A percentile compares a stretch with the other conserved stretches of the same genome.
Evolutionary conservation across 805 yeast species (phyloP).

Genomic region (Blastobotrys parvus): DNA sequence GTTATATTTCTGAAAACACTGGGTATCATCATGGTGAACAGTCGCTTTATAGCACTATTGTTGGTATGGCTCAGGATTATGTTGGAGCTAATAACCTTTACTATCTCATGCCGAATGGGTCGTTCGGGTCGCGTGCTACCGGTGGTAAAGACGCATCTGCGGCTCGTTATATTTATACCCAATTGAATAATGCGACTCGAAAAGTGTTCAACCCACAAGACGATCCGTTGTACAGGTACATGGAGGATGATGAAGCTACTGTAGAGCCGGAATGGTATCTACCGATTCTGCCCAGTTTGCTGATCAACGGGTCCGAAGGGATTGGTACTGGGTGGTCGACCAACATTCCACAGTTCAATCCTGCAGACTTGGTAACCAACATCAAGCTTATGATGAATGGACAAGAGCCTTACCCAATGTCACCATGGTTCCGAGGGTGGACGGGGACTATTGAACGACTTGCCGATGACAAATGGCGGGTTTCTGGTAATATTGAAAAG

Average conservation of each 20-base stretch:
- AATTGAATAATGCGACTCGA: constrained; percentile 65
- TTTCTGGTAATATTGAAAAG: constrained; percentile 75
- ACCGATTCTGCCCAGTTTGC: constrained; percentile 90
- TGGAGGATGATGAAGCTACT: constrained; percentile 86
- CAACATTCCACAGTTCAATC: constrained; percentile 83
- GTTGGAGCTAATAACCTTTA: constrained; percentile 89
- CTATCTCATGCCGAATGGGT: constrained; percentile 81
- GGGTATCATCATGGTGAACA: constrained; percentile 95
- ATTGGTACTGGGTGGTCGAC: constrained; percentile 99
- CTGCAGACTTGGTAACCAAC: constrained; percentile 70
- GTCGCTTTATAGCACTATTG: constrained; percentile 79
- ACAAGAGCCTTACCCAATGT: constrained; percentile 62
- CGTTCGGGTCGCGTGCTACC: constrained; percentile 89
- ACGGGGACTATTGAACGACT: constrained; percentile 65
- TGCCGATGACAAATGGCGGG: constrained; percentile 55
- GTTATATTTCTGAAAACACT: constrained; percentile 80
- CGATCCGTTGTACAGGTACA: constrained; percentile 64
- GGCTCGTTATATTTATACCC: constrained; percentile 90
- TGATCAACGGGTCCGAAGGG: constrained; percentile 95
- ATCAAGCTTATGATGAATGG: constrained; percentile 64
- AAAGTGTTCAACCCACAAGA: constrained; percentile 73
- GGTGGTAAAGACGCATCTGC: constrained; percentile 99
- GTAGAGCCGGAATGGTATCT: constrained; percentile 95
- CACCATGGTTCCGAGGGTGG: constrained; percentile 97
- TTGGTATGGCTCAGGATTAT: constrained; percentile 91